phyloP scores from a whole-genome alignment of 1,284 basidiomycete species.

The Singerocomus inundabilis region DNA sequence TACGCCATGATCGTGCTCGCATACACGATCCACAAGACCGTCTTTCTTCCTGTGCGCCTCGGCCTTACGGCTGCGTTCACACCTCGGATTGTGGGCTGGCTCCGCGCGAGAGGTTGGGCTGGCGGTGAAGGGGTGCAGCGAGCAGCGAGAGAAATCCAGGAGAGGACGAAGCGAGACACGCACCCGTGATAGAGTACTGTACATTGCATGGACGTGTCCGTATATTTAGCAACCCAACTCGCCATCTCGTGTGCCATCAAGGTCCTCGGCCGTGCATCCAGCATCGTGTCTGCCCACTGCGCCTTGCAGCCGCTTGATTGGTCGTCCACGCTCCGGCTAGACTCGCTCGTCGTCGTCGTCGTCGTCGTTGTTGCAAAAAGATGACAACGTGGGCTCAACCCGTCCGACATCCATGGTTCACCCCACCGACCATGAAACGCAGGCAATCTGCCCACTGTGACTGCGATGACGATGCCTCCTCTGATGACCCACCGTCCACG shows the following conservation, averaged over 20 bases:
- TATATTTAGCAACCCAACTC: no score
- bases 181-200: no score
- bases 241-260: no score
- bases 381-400: constrained; percentile 37
- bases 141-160: constrained; percentile 63
- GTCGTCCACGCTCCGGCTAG: no score
- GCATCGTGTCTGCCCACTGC: no score
- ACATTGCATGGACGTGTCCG: no score
- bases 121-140: constrained; percentile 65
- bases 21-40: constrained; percentile 94
- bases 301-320: no score
- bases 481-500: constrained; percentile 11
- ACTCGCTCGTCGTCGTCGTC: no score
- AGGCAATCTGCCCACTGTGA: constrained; percentile 35
- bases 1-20: constrained; percentile 93
- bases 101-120: constrained; percentile 73
- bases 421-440: constrained; percentile 47
- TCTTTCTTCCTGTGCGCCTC: constrained; percentile 87
- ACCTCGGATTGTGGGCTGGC: constrained; percentile 80
- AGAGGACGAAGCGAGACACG: no score
- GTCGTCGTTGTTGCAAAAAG: no score
- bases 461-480: constrained; percentile 12
- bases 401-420: constrained; percentile 57
- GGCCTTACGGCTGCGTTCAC: constrained; percentile 89
- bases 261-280: no score